Conservation (phyloP, 805 yeast genomes). For the Ogataea zsoltii region DNA sequence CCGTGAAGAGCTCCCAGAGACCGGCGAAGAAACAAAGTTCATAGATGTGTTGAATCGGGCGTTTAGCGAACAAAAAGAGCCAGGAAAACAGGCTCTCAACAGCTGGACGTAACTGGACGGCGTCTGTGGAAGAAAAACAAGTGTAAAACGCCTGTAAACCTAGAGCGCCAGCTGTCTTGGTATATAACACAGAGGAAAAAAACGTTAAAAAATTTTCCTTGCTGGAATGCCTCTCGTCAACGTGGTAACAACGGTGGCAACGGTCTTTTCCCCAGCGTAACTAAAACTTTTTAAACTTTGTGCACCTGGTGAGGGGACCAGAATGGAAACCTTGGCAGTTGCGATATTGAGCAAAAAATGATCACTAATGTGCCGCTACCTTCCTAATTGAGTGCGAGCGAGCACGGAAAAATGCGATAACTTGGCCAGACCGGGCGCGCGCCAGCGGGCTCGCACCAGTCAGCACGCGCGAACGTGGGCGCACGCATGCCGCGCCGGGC, state of each 20-base stretch:
- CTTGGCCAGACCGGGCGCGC: constrained; percentile 2
- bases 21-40: not conserved
- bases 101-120: no score
- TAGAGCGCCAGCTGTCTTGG: not conserved
- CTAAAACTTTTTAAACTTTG: not conserved
- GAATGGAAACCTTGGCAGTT: not conserved
- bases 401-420: constrained; percentile 3
- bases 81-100: not conserved
- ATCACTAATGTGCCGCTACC: constrained; percentile 2
- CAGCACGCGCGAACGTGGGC: not conserved
- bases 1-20: not conserved
- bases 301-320: not conserved
- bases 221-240: not conserved
- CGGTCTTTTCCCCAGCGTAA: not conserved
- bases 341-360: constrained; percentile 3
- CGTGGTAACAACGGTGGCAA: constrained; percentile 8
- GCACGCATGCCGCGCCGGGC: not conserved
- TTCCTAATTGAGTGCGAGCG: constrained; percentile 1
- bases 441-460: not conserved
- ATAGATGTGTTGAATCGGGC: no score
- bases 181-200: not conserved
- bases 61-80: no score
- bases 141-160: no score
- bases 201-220: constrained; percentile 2
- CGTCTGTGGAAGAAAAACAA: no score